Conservation (phyloP, 495 filamentous ascomycete genomes). For the Coniosporium apollinis region DNA sequence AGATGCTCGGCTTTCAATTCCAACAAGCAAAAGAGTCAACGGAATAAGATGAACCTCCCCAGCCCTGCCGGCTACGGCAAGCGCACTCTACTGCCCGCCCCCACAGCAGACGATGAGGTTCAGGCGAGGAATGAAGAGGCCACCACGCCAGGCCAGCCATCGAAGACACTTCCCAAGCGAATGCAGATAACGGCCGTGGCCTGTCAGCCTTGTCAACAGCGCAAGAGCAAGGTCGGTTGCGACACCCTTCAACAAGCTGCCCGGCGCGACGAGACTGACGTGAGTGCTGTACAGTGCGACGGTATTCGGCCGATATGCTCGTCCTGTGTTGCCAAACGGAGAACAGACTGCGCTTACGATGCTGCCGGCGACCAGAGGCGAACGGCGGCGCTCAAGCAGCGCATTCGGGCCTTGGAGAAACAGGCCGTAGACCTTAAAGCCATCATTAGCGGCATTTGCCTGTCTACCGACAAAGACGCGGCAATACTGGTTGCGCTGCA, state of each 20-base stretch:
- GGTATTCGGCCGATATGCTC: constrained; percentile 3
- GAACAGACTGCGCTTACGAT: constrained; percentile 5
- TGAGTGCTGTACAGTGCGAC: constrained; percentile 2
- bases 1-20: too few species aligned
- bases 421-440: constrained; percentile 1
- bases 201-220: constrained; percentile 1
- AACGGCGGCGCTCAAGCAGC: constrained; percentile 4
- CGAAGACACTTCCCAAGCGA: too few species aligned
- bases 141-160: too few species aligned
- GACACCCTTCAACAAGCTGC: background rate
- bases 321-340: constrained; percentile 1
- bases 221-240: constrained; percentile 1
- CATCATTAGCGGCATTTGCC: background rate
- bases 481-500: background rate
- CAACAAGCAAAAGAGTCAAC: too few species aligned
- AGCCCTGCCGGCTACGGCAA: too few species aligned
- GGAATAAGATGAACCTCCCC: too few species aligned
- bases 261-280: background rate
- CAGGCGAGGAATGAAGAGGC: too few species aligned
- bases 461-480: background rate
- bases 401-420: constrained; percentile 2
- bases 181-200: constrained; percentile 1
- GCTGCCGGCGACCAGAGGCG: constrained; percentile 4
- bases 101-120: too few species aligned
- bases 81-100: too few species aligned